Evolutionary conservation across 768 basidiomycete genomes (phyloP).

Genomic region (Rhodotorula babjevae): DNA sequence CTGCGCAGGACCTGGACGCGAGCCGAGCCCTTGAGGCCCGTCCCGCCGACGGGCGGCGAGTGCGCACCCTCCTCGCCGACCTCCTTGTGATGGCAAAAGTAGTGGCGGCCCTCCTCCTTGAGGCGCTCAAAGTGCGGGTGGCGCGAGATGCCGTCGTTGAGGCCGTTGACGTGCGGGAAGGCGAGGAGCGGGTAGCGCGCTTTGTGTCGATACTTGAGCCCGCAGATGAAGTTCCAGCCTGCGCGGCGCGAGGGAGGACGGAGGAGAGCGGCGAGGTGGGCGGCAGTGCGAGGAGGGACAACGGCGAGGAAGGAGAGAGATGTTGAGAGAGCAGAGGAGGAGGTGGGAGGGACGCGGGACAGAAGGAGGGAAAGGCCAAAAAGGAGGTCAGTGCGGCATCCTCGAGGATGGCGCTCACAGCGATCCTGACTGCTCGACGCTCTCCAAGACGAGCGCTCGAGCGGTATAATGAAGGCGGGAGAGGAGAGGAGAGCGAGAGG

Average conservation of each 20-base stretch:
- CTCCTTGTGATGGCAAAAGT: slow-evolving; percentile 51
- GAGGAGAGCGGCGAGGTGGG: slow-evolving; percentile 46
- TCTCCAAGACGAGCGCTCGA: too few relatives aligned
- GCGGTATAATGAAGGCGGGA: too few relatives aligned
- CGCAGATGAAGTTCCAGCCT: slow-evolving; percentile 65
- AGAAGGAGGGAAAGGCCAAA: too few relatives aligned
- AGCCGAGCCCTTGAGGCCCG: slow-evolving; percentile 18
- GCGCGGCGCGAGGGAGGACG: not conserved
- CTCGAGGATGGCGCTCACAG: too few relatives aligned
- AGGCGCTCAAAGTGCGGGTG: slow-evolving; percentile 69
- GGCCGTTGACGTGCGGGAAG: slow-evolving; percentile 62
- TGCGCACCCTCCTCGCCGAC: not conserved
- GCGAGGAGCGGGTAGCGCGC: slow-evolving; percentile 63
- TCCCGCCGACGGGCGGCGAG: not conserved
- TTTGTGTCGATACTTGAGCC: slow-evolving; percentile 44
- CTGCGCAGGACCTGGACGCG: slow-evolving; percentile 45
- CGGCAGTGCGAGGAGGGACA: slow-evolving; percentile 43
- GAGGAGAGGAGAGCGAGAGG: too few relatives aligned
- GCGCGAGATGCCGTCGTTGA: slow-evolving; percentile 64
- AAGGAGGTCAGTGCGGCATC: not conserved
- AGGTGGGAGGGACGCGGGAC: too few relatives aligned
- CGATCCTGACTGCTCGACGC: too few relatives aligned
- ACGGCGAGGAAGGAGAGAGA: too few relatives aligned
- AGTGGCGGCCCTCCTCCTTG: slow-evolving; percentile 57
- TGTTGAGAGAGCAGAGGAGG: too few relatives aligned